Base-by-base conservation (phyloP, 495 filamentous ascomycete species). In the Xylaria sp. region DNA sequence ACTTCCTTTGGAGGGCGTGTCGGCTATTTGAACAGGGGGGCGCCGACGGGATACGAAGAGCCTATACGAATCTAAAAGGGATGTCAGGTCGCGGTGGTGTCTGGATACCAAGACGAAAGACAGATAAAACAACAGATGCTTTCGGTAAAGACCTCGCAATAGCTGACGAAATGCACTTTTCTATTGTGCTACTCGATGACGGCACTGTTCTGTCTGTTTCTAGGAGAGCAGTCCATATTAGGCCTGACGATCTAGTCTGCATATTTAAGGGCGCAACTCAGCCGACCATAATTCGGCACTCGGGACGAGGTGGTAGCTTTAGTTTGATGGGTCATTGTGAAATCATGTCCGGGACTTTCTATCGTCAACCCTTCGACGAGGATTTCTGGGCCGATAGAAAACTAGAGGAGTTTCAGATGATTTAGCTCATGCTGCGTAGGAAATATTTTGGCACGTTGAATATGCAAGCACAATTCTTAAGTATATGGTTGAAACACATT, bases 201-300 rank as follows among this genome's bases (percentile, higher is more conserved):
- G 59, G 59, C 37, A 62, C 59, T 11, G 43, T 62, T 29, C 59
- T 62, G 21, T 62, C 59, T 3, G 37, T 59, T 59, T 59, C 59
- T 17, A 62, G 59, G 21, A 15, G 2, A 2, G 37, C 8, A 15
- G 59, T 43, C 1, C 37, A 26, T 0, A 17, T 62, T 19, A 29
- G 24, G 37, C 59, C 59, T n/a, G 21, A 62, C 21, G 59, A 62
- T 14, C 4, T 62, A 1, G 59, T 62, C 37, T 62, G 59, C 17
- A 3, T 62, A 5, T 62, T 62, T 9, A 62, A 62, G 59, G 59
- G 59, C n/a, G 59, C 59, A 1, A 43, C 59, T 17, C 59, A 5
- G 14, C 59, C 59, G 1, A 62, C 0, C 37, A 62, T 62, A 0
- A 29, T 62, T 29, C 59, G 59, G n/a, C 59, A 35, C n/a, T 62